Base-by-base conservation (phyloP, 257 asterid genomes). In the Solanum sejunctum region DNA sequence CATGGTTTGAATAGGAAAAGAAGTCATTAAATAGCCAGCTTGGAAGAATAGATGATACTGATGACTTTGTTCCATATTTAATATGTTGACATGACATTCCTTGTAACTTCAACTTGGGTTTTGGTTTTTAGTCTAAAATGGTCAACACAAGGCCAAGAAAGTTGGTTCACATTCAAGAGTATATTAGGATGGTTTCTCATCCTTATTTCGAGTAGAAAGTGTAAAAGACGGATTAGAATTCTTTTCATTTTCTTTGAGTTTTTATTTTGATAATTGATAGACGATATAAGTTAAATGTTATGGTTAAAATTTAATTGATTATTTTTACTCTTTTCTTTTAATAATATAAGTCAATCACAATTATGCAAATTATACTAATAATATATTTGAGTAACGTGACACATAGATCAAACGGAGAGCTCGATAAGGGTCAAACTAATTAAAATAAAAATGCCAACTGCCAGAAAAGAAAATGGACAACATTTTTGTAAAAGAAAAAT, bases 21-120 rank as follows among this genome's bases (percentile, higher is more conserved):
- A 54, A 77, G 57, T 85, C 92, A 91, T 90, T 93, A 85, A 89
- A 77, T 90, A 89, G 88, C 23, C 89, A 88, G 86, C 88, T 45
- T 86, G 90, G 89, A 49, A 23, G 61, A 21, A 23, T 49, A 87
- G 58, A 58, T 49, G 86, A 51, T 21, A 85, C 45, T 49, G 88
- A 86, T 81, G 69, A 55, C 32, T 66, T 60, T 47, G 5, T 12
- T 75, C 11, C 32, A 69, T 39, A 43, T 71, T 45, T 72, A 20
- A 49, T 73, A 13, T 73, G 12, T 72, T 16, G 41, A 69, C 78
- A 17, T n/a, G 16, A 9, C 52, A 69, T 17, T 36, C 78, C 56
- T 70, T 43, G 9, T 6, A 43, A 20, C 12, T 71, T 41, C 3
- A 20, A 20, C 55, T 41, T 71, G 6, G 9, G 32, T 2, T 71